Base-by-base conservation (phyloP, 2,329 filamentous ascomycete species). In the Chaetomiaceae sp. region DNA sequence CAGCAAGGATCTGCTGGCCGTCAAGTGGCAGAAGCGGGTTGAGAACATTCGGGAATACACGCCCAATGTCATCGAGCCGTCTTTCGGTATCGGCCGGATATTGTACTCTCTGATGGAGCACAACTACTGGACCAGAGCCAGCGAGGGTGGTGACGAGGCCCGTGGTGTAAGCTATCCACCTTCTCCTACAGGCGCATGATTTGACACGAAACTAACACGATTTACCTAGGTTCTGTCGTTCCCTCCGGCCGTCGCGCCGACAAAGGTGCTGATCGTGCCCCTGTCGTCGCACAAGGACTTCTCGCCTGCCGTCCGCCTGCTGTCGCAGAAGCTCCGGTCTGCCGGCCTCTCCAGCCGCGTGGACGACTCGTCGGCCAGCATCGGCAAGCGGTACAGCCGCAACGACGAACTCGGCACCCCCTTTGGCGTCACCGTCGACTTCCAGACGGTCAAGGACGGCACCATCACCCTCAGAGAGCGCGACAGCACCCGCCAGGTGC, bases 371-470 rank as follows among this genome's bases (percentile, higher is more conserved):
- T 89, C 86, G 23, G 90, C 91, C 55, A 90, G 85, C 56, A 97
- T 97, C 62, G 92, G 92, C 67, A 96, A 95, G 78, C 86, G 92
- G 48, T 97, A 95, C 71, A 84, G 87, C 66, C 85, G 93, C 63
- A 96, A 96, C 68, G 92, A 97, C 69, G 92, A 97, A 73, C 81
- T 96, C 53, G 93, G 92, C 63, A 97, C 93, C 39, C 89, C 92
- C 7, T 85, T 96, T 58, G 92, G 90, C 66, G 85, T 97, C 69
- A 97, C 92, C 0, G 82, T 97, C 54, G 92, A 97, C 70, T 97
- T 96, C 79, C 89, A 97, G 76, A 95, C 89, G 42, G 75, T 96
- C 60, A 83, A 95, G 70, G 90, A 96, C 68, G 82, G 82, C 66
- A 87, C 86, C 7, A 81, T 95, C 65, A 97, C 92, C 1, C 80